Conservation (phyloP, 1,139 yeast species). For the Scheffersomyces cryptocercus region DNA sequence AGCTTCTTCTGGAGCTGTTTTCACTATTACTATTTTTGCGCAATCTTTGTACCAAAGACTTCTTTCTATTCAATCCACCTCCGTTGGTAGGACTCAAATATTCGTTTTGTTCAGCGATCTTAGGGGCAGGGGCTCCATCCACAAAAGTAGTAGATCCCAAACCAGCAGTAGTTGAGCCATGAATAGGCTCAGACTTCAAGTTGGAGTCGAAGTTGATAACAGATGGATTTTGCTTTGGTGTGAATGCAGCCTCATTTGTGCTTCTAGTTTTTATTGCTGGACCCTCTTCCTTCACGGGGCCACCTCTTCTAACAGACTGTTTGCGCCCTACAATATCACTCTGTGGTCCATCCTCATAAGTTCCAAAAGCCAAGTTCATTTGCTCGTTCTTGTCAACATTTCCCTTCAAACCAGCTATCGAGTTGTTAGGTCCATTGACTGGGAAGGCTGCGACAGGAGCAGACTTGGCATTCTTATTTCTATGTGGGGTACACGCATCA, state of each 20-base stretch:
- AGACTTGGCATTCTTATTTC: conserved; percentile 75
- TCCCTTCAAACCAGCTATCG: conserved; percentile 65
- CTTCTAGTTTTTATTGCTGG: conserved; percentile 5
- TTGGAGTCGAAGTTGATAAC: conserved; percentile 72
- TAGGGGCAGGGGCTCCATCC: conserved; percentile 95
- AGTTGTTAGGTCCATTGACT: conserved; percentile 88
- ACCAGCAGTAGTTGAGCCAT: conserved; percentile 84
- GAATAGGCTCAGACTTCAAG: conserved; percentile 68
- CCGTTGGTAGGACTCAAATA: conserved; percentile 27
- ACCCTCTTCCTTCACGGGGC: not conserved
- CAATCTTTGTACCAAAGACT: conserved; percentile 71
- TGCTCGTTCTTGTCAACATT: conserved; percentile 51
- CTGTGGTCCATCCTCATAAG: conserved; percentile 33
- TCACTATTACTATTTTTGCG: conserved; percentile 47
- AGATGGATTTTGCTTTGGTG: conserved; percentile 51
- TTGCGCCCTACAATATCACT: conserved; percentile 39
- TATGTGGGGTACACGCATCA: conserved; percentile 96
- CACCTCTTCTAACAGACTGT: conserved; percentile 12
- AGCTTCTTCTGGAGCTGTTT: conserved; percentile 32
- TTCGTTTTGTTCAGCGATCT: conserved; percentile 27
- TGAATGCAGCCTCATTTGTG: conserved; percentile 8
- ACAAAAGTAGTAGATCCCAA: conserved; percentile 89
- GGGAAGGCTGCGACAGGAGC: conserved; percentile 98
- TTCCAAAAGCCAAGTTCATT: conserved; percentile 65
- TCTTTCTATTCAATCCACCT: conserved; percentile 61